Conservation (phyloP, 108 stramenopile species). For the Cyclotella atomus region DNA sequence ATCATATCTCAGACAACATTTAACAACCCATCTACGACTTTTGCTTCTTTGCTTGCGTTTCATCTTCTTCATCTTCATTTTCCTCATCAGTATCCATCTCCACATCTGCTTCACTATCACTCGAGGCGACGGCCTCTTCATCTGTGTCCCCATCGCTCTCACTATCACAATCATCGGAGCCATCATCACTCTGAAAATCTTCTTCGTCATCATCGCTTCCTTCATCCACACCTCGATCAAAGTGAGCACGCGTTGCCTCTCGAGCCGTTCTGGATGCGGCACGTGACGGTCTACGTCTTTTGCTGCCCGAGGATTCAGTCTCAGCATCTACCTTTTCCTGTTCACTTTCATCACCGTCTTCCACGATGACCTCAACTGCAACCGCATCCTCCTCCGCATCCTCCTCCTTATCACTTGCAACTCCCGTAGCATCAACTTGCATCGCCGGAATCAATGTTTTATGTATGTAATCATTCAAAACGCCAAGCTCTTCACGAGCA, state of each 20-base stretch:
- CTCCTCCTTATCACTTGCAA: conserved; percentile 8
- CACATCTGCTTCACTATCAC: conserved; percentile 13
- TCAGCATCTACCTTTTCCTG: conserved; percentile 29
- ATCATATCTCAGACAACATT: no score
- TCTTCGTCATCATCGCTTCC: conserved; percentile 35
- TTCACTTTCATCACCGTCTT: conserved; percentile 5
- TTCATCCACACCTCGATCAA: conserved; percentile 9
- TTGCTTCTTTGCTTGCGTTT: not conserved
- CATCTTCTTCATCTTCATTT: not conserved
- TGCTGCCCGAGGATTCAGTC: conserved; percentile 6
- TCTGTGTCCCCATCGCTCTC: conserved; percentile 10
- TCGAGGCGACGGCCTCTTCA: conserved; percentile 5
- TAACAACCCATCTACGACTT: no score
- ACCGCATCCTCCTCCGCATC: conserved; percentile 16
- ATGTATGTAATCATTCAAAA: conserved; percentile 76
- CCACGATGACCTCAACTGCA: conserved; percentile 12
- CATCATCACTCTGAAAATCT: conserved; percentile 11
- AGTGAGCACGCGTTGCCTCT: conserved; percentile 27
- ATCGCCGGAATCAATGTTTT: conserved; percentile 75
- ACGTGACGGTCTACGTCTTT: conserved; percentile 22
- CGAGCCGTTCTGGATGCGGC: conserved; percentile 49
- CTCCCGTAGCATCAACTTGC: conserved; percentile 50
- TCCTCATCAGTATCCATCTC: not conserved
- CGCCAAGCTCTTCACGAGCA: conserved; percentile 66
- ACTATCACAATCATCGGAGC: conserved; percentile 18